Evolutionary conservation across 371 early-diverging fungal species (phyloP).

Genomic region (Entomophthora muscae): DNA sequence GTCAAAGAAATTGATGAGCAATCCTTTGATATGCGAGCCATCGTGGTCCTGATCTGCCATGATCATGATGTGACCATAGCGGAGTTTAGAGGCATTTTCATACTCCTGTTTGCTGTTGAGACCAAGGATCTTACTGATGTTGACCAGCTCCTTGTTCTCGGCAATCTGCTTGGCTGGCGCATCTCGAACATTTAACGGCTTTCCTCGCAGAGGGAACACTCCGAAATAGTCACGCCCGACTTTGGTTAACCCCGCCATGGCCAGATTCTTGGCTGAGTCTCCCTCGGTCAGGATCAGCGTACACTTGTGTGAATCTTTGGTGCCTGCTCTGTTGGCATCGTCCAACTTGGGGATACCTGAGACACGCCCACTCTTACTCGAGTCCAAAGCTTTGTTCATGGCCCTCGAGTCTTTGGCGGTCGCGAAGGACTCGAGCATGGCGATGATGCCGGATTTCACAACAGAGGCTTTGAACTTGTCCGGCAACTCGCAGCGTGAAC

Average conservation of each 20-base stretch:
- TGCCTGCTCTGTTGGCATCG: constrained; percentile 96
- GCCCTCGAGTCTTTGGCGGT: constrained; percentile 67
- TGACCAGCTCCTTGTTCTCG: constrained; percentile 80
- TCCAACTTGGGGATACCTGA: constrained; percentile 91
- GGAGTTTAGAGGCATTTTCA: constrained; percentile 45
- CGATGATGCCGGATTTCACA: constrained; percentile 68
- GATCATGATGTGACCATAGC: constrained; percentile 99
- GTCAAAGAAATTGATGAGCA: constrained; percentile 97
- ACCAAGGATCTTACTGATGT: constrained; percentile 94
- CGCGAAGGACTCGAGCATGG: constrained; percentile 63
- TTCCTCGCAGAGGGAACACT: constrained; percentile 98
- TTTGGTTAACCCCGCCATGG: constrained; percentile 82
- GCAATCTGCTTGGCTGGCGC: constrained; percentile 61
- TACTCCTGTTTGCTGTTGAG: constrained; percentile 85
- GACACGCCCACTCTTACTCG: constrained; percentile 48
- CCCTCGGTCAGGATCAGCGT: constrained; percentile 99
- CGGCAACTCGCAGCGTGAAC: constrained; percentile 63
- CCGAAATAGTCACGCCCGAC: constrained; percentile 94
- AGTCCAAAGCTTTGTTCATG: constrained; percentile 85
- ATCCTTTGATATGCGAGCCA: constrained; percentile 98
- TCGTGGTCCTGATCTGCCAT: constrained; percentile 99
- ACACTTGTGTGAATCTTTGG: constrained; percentile 57
- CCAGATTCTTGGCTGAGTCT: constrained; percentile 98
- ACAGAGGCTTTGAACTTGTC: constrained; percentile 77
- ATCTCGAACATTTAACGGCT: constrained; percentile 97